Conservation (phyloP, 2,329 filamentous ascomycete species). For the Ceratocystiopsis sp. region DNA sequence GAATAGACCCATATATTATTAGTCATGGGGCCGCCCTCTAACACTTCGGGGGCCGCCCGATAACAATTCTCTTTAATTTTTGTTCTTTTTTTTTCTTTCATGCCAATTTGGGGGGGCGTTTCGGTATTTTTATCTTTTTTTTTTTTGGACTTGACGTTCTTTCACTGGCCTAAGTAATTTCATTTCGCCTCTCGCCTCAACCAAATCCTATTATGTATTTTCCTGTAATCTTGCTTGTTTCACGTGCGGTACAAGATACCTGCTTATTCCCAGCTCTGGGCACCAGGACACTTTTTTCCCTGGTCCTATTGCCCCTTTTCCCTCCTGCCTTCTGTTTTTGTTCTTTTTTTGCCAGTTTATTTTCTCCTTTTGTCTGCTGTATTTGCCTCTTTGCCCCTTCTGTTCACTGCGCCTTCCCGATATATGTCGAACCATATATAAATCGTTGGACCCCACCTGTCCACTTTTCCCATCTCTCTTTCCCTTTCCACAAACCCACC, state of each 20-base stretch:
- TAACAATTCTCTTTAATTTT: not conserved
- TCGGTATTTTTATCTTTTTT: not conserved
- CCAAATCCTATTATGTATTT: not conserved
- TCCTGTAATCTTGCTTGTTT: too few species aligned
- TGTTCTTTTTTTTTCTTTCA: not conserved
- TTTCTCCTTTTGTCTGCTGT: not conserved
- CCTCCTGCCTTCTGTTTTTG: not conserved
- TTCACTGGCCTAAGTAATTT: not conserved
- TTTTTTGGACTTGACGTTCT: not conserved
- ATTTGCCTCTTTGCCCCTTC: conserved; percentile 1
- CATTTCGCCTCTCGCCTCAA: conserved; percentile 1
- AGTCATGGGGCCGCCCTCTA: not conserved
- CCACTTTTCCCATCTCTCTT: conserved; percentile 6
- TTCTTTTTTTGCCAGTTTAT: not conserved
- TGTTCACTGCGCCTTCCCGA: too few species aligned
- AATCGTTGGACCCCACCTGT: conserved; percentile 7
- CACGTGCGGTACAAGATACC: too few species aligned
- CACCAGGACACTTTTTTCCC: not conserved
- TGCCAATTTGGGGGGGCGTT: too few species aligned
- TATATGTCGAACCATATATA: conserved; percentile 1
- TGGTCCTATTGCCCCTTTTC: not conserved
- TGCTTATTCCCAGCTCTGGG: conserved; percentile 1
- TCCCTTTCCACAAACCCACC: conserved; percentile 1
- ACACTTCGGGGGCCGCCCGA: too few species aligned
- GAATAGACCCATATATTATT: not conserved